Conservation (phyloP, 2,329 filamentous ascomycete species). For the Nothophaeocryptopus gaeumannii region DNA sequence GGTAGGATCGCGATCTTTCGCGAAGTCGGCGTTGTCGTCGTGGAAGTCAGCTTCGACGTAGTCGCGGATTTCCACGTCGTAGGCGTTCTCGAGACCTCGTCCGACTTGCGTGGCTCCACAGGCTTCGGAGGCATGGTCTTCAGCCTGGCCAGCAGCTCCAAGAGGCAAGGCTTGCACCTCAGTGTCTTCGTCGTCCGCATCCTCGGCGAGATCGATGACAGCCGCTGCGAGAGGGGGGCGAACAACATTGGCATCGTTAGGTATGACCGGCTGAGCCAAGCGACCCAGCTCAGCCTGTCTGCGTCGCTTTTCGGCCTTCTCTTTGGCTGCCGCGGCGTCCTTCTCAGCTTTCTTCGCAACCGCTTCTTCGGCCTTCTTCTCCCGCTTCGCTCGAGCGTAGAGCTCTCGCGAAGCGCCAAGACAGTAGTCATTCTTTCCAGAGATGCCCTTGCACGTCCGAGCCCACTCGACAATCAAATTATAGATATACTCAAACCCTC, state of each 20-base stretch:
- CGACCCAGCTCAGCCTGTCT: constrained; percentile 3
- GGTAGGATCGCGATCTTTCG: no score
- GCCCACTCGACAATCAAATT: constrained; percentile 23
- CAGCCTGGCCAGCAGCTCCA: not conserved
- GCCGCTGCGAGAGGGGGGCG: not conserved
- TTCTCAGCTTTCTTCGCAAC: constrained; percentile 13
- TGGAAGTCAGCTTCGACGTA: constrained; percentile 6
- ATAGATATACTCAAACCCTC: constrained; percentile 28
- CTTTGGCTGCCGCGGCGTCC: not conserved
- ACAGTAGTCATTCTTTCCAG: constrained; percentile 18
- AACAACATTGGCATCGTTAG: not conserved
- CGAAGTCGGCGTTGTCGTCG: no score
- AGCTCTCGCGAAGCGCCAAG: constrained; percentile 13
- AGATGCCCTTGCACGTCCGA: constrained; percentile 10
- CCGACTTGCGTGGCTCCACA: no score
- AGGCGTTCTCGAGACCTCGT: not conserved
- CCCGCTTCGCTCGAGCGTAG: not conserved
- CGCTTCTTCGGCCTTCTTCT: constrained; percentile 10
- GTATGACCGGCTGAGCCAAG: not conserved
- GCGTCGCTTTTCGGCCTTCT: not conserved
- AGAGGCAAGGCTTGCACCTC: not conserved
- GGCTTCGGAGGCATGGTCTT: not conserved
- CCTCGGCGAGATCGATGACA: not conserved
- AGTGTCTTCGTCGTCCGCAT: not conserved
- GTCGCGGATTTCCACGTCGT: not conserved